Base-by-base conservation (phyloP, 2,329 filamentous ascomycete species). In the Drechslerella coelobrocha region DNA sequence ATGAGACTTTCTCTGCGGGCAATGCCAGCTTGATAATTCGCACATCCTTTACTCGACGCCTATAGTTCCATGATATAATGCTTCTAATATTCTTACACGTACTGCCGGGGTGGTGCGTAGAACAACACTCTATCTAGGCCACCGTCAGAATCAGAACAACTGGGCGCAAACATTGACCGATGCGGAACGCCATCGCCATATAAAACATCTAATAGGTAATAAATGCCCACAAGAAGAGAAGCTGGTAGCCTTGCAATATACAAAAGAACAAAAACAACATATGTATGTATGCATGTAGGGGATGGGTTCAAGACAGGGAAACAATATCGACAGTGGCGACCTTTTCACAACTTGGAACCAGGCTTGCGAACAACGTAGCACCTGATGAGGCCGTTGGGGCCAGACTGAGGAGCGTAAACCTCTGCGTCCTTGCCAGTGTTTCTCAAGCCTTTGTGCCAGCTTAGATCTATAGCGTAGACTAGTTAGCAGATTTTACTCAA, bases 361-460 rank as follows among this genome's bases (percentile, higher is more conserved):
- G 77, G 63, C 26, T 71, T 51, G n/a, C 90, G 86, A 34, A 86
- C 84, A 54, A 99, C 92, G 65, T 91, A 92, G 81, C 92, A 96
- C 79, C 95, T 90, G 81, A 99, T 99, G 72, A 99, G 85, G 26
- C 94, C 94, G 78, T 97, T 99, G 62, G 94, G 94, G 73, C 90
- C 88, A 9, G 89, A 90, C 80, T 97, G 94, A 2, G 94, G 94
- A 26, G 90, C 92, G 77, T 94, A 97, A 19, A 99, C 93, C 78
- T 97, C 92, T 56, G 94, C 94, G 77, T 99, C 89, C 80, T 91
- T 89, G 80, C 94, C 94, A 0, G 91, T 96, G 81, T 99, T 99
- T 84, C 96, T 91, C 75, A 92, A 79, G 27, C 88, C 92, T 80
- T 97, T 95, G 84, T 96, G 91, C 94, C 94, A 99, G 81, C 89